Evolutionary conservation across 306 rosid genomes (phyloP).

Genomic region (Parietaria judaica): DNA sequence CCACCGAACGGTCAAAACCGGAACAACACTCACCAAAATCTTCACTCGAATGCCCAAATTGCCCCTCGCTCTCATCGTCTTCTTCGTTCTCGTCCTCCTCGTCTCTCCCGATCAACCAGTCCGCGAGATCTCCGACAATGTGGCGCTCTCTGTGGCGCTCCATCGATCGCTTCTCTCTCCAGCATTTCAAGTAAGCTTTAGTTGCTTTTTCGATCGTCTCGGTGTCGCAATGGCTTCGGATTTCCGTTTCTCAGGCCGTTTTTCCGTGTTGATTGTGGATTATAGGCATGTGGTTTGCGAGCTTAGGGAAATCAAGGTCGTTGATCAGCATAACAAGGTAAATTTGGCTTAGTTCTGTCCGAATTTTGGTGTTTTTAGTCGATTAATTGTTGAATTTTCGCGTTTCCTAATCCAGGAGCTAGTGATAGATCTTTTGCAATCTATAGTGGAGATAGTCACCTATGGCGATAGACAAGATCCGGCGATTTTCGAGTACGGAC

Average conservation of each 20-base stretch:
- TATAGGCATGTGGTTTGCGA: conserved; percentile 23
- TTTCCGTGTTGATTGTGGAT: background rate
- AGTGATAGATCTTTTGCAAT: conserved; percentile 68
- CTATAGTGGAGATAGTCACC: conserved; percentile 71
- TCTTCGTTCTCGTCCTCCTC: background rate
- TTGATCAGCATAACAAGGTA: conserved; percentile 33
- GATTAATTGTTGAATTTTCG: conserved; percentile 1
- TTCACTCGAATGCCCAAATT: background rate
- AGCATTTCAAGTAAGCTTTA: conserved; percentile 50
- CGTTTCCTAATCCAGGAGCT: conserved; percentile 38
- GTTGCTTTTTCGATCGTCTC: background rate
- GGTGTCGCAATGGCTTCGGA: background rate
- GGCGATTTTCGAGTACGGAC: conserved; percentile 60
- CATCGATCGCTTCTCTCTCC: conserved; percentile 76
- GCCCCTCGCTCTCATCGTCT: background rate
- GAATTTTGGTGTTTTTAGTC: background rate
- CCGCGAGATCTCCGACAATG: conserved; percentile 24
- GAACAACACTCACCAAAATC: background rate
- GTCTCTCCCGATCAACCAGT: background rate
- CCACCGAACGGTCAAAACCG: background rate
- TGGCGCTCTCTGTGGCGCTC: conserved; percentile 71
- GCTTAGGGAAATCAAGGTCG: conserved; percentile 32
- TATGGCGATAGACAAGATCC: conserved; percentile 85
- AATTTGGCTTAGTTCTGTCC: background rate
- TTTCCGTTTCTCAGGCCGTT: background rate